Evolutionary conservation across 768 basidiomycete species (phyloP).

Genomic region (Scleroderma bovista): DNA sequence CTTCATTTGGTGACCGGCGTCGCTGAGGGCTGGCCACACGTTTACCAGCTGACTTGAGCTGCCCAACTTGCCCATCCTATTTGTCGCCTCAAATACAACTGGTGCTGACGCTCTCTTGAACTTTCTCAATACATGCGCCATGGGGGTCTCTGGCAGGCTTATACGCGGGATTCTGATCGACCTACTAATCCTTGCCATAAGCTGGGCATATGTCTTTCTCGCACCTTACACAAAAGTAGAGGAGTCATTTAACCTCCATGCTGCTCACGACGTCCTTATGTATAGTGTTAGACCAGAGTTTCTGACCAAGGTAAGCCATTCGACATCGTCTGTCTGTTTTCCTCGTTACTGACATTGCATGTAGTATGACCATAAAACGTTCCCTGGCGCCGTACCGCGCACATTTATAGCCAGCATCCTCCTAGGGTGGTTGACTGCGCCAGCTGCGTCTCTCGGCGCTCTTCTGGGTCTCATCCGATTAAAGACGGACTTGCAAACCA

Average conservation of each 20-base stretch:
- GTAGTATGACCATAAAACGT: conserved; percentile 87
- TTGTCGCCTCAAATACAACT: too few species aligned
- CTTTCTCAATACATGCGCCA: too few species aligned
- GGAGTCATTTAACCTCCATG: conserved; percentile 94
- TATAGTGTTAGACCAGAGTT: conserved; percentile 49
- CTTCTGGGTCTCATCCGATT: conserved; percentile 38
- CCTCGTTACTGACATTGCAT: conserved; percentile 2
- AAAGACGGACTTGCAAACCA: conserved; percentile 68
- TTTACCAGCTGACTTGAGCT: too few species aligned
- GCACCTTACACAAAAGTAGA: conserved; percentile 96
- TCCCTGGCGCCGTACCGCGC: conserved; percentile 85
- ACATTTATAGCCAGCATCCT: conserved; percentile 77
- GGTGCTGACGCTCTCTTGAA: too few species aligned
- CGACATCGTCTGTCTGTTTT: background rate
- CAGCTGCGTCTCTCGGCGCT: conserved; percentile 41
- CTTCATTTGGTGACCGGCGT: too few species aligned
- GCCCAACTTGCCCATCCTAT: too few species aligned
- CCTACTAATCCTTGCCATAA: conserved; percentile 40
- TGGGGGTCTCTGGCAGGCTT: too few species aligned
- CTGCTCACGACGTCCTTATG: conserved; percentile 79
- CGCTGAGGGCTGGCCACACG: too few species aligned
- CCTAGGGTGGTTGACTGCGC: conserved; percentile 53
- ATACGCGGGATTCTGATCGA: conserved; percentile 36
- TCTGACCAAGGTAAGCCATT: conserved; percentile 41
- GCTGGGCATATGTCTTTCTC: conserved; percentile 65